These are phyloP conservation scores for Lycium barbarum DNA, from an alignment of 257 asterid species.

Conservation along the genomic window DNA sequence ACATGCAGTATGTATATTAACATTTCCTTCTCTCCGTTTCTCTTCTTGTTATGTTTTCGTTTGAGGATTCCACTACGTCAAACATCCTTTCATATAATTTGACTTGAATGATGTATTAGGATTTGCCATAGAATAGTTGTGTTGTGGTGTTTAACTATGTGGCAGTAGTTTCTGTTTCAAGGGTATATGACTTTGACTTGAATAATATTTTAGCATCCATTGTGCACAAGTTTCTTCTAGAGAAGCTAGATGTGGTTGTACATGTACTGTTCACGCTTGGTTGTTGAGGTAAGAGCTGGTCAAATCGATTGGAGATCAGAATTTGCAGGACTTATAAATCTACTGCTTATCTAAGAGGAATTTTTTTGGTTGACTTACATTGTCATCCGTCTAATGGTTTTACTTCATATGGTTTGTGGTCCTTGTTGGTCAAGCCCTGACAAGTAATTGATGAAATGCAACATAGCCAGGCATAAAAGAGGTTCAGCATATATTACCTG, in stretches of 20 bases:
- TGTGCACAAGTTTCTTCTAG: background rate
- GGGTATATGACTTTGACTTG: background rate
- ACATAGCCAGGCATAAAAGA: background rate
- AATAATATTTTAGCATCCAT: background rate
- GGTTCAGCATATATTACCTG: background rate
- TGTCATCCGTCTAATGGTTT: background rate
- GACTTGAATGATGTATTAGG: background rate
- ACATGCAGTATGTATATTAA: slow-evolving; percentile 56
- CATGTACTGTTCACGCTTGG: background rate
- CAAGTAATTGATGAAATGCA: background rate
- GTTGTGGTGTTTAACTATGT: background rate
- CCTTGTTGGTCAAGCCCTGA: slow-evolving; percentile 4
- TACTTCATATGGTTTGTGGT: background rate
- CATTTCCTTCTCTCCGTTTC: slow-evolving; percentile 29
- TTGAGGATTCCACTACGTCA: background rate
- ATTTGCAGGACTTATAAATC: background rate
- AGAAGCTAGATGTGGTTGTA: background rate
- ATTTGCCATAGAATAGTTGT: background rate
- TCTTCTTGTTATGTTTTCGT: slow-evolving; percentile 4
- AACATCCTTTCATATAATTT: background rate
- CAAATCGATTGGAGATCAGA: background rate
- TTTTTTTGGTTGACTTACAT: background rate
- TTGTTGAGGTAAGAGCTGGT: background rate
- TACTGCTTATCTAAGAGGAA: background rate
- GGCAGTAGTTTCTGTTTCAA: background rate